Evolutionary conservation across 176 grass and related monocot species (phyloP), one percentile per base, ranked within the genome.

Genomic region (Cocos nucifera): DNA sequence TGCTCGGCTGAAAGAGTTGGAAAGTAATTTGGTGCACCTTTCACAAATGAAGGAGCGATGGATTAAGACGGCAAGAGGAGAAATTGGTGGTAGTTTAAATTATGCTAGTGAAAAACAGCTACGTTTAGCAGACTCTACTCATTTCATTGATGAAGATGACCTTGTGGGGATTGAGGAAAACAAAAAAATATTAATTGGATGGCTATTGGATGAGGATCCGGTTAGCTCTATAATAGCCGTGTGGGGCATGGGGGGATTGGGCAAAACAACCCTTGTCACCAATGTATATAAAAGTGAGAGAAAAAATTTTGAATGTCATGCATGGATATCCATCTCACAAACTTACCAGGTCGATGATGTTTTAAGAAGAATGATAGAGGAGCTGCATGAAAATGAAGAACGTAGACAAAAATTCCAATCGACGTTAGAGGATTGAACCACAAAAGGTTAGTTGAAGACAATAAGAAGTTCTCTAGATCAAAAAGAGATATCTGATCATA

Each of bases 191-290:
- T 28, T 88, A 58, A 35, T 53, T 49, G 6, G 69, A 0, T 79
- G 62, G 49, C 19, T 88, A 17, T 21, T 28, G 6, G 8, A 48
- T 9, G 44, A 79, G 32, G 53, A 67, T 17, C 12, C 22, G 0
- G 10, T 18, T 16, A 17, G 18, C 25, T 67, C 0, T n/a, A 23
- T 61, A 64, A 67, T 82, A 54, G 50, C 75, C 24, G 66, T 87
- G 5, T 75, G 70, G 70, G 84, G 79, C 25, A 87, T 87, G 79
- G 84, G 84, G 8, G 79, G 84, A 2, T 20, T 79, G 0, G 79
- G 79, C 0, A 83, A 87, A 71, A 79, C 70, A 19, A 72, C 84
- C 21, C 71, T 87, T 62, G 75, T 83, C 2, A 54, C 58, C 15
- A 64, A 19, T 49, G 58, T 75, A 22, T 84, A 84, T 18, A 60